A percentile compares a stretch with the other conserved stretches of the same genome.
These are phyloP conservation scores for Umbelopsis isabellina DNA, from an alignment of 192 early-diverging fungal genomes.

Conservation along the genomic window DNA sequence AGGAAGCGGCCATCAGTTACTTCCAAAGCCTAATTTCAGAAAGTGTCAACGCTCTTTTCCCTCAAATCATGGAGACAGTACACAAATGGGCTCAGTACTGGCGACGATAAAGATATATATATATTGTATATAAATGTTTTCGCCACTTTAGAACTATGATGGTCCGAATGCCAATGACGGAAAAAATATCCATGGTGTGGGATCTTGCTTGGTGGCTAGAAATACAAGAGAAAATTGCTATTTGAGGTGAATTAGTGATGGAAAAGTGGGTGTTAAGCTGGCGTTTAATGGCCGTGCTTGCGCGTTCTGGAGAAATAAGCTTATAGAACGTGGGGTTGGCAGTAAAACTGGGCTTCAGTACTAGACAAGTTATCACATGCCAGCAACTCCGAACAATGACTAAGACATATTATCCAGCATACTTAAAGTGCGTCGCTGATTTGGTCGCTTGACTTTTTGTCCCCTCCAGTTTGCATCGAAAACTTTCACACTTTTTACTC, in stretches of 20 bases:
- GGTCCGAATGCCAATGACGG: too few relatives aligned
- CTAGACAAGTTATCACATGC: neutral
- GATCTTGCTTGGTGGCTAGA: too few relatives aligned
- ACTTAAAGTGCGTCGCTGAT: neutral
- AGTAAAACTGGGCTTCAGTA: too few relatives aligned
- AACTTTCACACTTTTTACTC: neutral
- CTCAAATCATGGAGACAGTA: conserved; percentile 97
- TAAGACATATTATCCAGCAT: neutral
- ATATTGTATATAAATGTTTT: conserved; percentile 1
- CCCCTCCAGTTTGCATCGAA: conserved; percentile 16
- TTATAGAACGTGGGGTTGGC: too few relatives aligned
- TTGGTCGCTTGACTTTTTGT: neutral
- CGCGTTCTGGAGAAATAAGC: too few relatives aligned
- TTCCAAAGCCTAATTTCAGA: conserved; percentile 94
- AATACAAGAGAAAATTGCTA: neutral
- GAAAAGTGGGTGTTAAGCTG: too few relatives aligned
- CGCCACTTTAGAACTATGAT: neutral
- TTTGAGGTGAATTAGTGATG: conserved; percentile 1
- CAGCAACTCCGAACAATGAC: neutral
- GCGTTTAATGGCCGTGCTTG: too few relatives aligned
- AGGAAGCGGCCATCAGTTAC: conserved; percentile 93
- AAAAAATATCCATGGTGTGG: too few relatives aligned
- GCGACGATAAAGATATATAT: conserved; percentile 43
- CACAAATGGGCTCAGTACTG: conserved; percentile 95
- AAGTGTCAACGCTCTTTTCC: conserved; percentile 92